Evolutionary conservation across 192 early-diverging fungal genomes (phyloP).

Genomic region (Jimgerdemannia flammicorona): DNA sequence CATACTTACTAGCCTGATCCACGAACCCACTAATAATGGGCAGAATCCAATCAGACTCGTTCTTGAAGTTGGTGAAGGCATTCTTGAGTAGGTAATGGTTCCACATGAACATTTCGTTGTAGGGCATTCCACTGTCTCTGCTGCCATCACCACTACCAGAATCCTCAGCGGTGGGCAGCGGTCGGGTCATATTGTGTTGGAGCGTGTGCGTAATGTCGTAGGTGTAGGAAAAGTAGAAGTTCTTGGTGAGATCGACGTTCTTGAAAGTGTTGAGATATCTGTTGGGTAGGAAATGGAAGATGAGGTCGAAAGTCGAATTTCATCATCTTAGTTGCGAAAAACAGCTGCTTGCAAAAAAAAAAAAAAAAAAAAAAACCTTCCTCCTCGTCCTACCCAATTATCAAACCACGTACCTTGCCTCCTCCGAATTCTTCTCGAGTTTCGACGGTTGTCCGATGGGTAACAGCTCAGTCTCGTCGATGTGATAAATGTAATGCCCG

Average conservation of each 20-base stretch:
- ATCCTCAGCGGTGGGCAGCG: constrained; percentile 22
- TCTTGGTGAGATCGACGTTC: constrained; percentile 89
- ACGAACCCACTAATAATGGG: constrained; percentile 94
- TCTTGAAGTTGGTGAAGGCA: constrained; percentile 62
- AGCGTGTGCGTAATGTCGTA: constrained; percentile 93
- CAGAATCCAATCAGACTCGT: constrained; percentile 71
- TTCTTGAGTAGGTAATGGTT: constrained; percentile 73
- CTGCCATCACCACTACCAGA: constrained; percentile 1
- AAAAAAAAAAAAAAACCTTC: too few relatives aligned
- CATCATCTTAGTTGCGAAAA: neutral
- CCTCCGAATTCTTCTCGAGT: constrained; percentile 70
- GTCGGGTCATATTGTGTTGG: constrained; percentile 82
- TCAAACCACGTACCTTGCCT: constrained; percentile 43
- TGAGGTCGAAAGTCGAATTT: neutral
- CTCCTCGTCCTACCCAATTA: neutral
- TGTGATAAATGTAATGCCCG: constrained; percentile 94
- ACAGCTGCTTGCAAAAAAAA: neutral
- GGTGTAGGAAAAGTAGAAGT: constrained; percentile 97
- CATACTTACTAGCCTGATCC: constrained; percentile 82
- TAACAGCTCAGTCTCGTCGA: constrained; percentile 83
- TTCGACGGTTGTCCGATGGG: constrained; percentile 62
- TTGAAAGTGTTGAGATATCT: constrained; percentile 82
- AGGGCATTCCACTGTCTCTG: constrained; percentile 8
- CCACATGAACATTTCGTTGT: constrained; percentile 96
- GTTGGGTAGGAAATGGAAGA: constrained; percentile 9